Evolutionary conservation across 2,329 filamentous ascomycete species (phyloP), one percentile per base, ranked within the genome.

Genomic region (Phyllosticta ampelicida): DNA sequence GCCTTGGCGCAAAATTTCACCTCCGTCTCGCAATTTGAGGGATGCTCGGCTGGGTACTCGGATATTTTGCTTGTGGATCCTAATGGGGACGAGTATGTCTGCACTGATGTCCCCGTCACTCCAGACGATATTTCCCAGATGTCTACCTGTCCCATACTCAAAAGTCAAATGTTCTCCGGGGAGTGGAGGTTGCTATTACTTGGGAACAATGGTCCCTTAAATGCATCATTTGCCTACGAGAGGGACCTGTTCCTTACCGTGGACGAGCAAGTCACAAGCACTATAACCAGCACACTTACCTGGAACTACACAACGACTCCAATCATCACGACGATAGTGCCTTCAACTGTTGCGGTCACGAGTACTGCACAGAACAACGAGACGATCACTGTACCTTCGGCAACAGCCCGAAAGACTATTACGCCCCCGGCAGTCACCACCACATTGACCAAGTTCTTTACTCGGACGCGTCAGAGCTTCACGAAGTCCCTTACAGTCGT

Each of bases 211-310:
- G 74, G 69, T 44, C 36, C 36, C 8, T 66, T 71, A 49, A 74
- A 71, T 18, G 67, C 71, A 20, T 74, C 75, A 0, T 75, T 77
- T 54, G 75, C 72, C 18, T 77, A 72, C 68, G 66, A 77, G 62
- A 69, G 75, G 65, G 73, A 75, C 66, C 71, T 66, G 63, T 68
- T 49, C 23, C 62, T 68, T 10, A 63, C 56, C 26, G 64, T 68
- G 9, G 70, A 69, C 5, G 61, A 64, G 11, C 69, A 70, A 58
- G 64, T 62, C 5, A 72, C 69, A 6, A 62, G 61, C 28, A 71
- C 69, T 9, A 61, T 62, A 30, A 71, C 69, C 2, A 66, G 67
- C 3, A 71, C 69, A n/a, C 60, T 68, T 2, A 71, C 70, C 2
- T 67, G 65, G 61, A 65, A 62, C 48, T 63, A 68, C n/a, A 69